A percentile compares a stretch with the other conserved stretches of the same genome.
These are phyloP conservation scores for Aureobasidium sp. DNA, from an alignment of 2,329 filamentous ascomycete genomes.

Conservation along the genomic window DNA sequence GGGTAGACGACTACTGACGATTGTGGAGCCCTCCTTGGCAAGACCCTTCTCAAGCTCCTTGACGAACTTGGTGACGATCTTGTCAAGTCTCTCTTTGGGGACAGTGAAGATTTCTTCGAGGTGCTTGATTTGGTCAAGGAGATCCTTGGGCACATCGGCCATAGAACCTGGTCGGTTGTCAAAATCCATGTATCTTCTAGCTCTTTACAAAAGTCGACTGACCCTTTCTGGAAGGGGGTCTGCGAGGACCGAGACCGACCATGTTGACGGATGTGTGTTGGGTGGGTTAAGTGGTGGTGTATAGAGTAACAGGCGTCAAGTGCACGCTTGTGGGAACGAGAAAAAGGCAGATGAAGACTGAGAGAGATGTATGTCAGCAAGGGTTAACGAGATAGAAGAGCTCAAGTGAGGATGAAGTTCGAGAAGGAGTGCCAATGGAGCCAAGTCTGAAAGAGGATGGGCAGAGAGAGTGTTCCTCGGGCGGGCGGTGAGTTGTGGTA, in stretches of 20 bases:
- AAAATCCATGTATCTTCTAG: constrained; percentile 5
- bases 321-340: neutral
- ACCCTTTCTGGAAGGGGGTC: constrained; percentile 65
- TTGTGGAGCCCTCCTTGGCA: constrained; percentile 79
- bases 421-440: neutral
- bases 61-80: constrained; percentile 83
- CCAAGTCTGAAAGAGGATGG: neutral
- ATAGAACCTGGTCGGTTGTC: constrained; percentile 58
- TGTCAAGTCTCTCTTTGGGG: constrained; percentile 69
- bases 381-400: no score
- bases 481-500: neutral
- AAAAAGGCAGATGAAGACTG: neutral
- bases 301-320: neutral
- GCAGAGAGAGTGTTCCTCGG: neutral
- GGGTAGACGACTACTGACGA: constrained; percentile 51
- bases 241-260: constrained; percentile 56
- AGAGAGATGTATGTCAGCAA: neutral
- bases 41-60: constrained; percentile 84
- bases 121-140: constrained; percentile 69
- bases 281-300: neutral
- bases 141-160: constrained; percentile 79
- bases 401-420: neutral
- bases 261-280: constrained; percentile 36
- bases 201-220: constrained; percentile 32
- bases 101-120: constrained; percentile 81